Evolutionary conservation across 805 yeast species (phyloP).

Genomic region (Hanseniaspora lachancei): DNA sequence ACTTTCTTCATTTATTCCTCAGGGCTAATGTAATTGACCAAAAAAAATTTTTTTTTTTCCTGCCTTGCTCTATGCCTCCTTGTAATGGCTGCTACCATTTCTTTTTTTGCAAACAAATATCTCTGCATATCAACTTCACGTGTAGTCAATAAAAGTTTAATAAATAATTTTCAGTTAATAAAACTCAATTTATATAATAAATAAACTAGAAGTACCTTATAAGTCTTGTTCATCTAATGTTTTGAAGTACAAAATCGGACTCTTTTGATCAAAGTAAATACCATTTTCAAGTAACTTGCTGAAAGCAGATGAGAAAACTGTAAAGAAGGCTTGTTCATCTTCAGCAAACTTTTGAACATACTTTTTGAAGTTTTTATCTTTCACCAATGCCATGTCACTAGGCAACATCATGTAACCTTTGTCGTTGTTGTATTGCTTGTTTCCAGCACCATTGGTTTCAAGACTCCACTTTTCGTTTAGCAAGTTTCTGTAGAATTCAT

Average conservation of each 20-base stretch:
- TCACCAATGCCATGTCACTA: constrained; percentile 58
- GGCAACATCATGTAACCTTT: constrained; percentile 75
- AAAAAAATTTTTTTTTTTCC: neutral
- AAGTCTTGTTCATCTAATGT: constrained; percentile 57
- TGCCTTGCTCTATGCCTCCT: neutral
- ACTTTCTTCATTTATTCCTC: no score
- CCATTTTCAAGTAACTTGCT: constrained; percentile 67
- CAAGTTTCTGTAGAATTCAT: constrained; percentile 54
- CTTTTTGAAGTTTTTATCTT: constrained; percentile 44
- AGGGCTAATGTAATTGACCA: neutral
- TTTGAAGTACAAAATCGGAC: constrained; percentile 38
- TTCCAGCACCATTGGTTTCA: constrained; percentile 47
- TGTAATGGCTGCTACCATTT: no score
- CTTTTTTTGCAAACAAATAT: no score
- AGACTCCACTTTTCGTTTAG: constrained; percentile 41
- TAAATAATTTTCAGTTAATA: neutral
- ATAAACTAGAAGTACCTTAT: neutral
- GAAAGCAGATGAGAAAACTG: constrained; percentile 55
- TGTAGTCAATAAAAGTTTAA: neutral
- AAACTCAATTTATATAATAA: neutral
- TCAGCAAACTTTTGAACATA: constrained; percentile 59
- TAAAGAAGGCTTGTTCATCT: constrained; percentile 48
- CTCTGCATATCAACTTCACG: no score
- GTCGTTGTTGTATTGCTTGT: constrained; percentile 49
- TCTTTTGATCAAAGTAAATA: constrained; percentile 43